Conservation (phyloP, 306 rosid species). For the Spatholobus suberectus region DNA sequence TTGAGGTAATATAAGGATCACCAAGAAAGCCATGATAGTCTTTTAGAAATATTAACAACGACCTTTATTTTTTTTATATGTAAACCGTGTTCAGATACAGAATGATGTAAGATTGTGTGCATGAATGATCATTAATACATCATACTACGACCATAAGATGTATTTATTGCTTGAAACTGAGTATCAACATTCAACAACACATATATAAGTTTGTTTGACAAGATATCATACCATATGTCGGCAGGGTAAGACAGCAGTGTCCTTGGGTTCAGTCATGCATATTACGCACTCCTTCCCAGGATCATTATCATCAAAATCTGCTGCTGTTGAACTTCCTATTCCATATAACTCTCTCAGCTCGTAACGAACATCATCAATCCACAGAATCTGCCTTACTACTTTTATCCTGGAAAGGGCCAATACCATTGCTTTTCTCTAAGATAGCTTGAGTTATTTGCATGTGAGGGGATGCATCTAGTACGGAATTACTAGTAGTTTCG, state of each 20-base stretch:
- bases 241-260: constrained; percentile 87
- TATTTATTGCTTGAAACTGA: constrained; percentile 12
- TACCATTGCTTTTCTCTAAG: constrained; percentile 64
- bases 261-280: constrained; percentile 96
- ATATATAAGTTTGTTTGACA: constrained; percentile 32
- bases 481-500: constrained; percentile 43
- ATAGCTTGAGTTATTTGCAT: constrained; percentile 95
- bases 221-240: constrained; percentile 82
- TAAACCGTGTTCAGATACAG: neutral
- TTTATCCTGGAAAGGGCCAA: constrained; percentile 69
- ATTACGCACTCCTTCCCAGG: constrained; percentile 90
- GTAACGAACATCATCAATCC: constrained; percentile 83
- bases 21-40: neutral
- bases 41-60: neutral
- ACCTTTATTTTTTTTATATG: neutral
- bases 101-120: constrained; percentile 25
- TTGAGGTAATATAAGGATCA: neutral
- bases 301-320: constrained; percentile 69
- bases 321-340: constrained; percentile 68
- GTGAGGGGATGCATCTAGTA: constrained; percentile 55
- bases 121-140: neutral
- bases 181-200: neutral
- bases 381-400: constrained; percentile 82
- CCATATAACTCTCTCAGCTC: constrained; percentile 92
- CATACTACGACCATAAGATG: constrained; percentile 17